These are phyloP conservation scores for Nitzschia palea DNA, from an alignment of 108 stramenopile species.

Conservation along the genomic window DNA sequence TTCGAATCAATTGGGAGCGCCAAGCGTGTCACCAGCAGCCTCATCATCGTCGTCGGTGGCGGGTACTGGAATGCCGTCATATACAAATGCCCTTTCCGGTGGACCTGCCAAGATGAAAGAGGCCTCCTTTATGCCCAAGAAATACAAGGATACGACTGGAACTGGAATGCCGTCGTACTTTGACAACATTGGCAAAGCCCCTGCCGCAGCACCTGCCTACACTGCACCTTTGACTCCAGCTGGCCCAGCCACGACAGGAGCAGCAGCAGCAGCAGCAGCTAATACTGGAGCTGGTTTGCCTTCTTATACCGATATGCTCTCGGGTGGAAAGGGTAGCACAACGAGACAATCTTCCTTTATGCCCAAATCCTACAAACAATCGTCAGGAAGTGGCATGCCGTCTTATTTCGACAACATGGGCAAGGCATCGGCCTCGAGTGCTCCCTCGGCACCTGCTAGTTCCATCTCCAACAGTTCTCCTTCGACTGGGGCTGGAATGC, in stretches of 20 bases:
- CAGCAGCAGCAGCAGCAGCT: not conserved
- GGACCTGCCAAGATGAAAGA: not conserved
- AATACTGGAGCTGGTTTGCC: not conserved
- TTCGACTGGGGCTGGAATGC: not conserved
- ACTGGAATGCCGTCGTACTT: conserved; percentile 3
- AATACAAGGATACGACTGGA: not conserved
- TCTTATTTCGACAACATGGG: conserved; percentile 4
- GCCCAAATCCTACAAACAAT: conserved; percentile 2
- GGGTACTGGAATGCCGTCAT: conserved; percentile 3
- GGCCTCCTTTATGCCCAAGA: not conserved
- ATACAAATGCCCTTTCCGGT: not conserved
- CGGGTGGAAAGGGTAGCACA: not conserved
- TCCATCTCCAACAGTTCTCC: not conserved
- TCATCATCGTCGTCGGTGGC: not conserved
- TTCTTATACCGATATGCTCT: not conserved
- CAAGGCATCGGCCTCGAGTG: not conserved
- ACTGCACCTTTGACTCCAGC: not conserved
- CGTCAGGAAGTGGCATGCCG: not conserved
- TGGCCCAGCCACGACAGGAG: not conserved
- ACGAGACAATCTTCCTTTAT: not conserved
- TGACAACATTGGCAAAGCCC: not conserved
- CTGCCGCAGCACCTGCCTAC: not conserved
- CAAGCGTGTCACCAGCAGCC: not conserved
- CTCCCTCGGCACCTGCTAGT: not conserved
- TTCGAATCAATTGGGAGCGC: too few species aligned